Percentiles rank a stretch among this genome's conserved stretches.
These are phyloP conservation scores for Clavispora phyllophila DNA, from an alignment of 805 yeast species.

Conservation along the genomic window DNA sequence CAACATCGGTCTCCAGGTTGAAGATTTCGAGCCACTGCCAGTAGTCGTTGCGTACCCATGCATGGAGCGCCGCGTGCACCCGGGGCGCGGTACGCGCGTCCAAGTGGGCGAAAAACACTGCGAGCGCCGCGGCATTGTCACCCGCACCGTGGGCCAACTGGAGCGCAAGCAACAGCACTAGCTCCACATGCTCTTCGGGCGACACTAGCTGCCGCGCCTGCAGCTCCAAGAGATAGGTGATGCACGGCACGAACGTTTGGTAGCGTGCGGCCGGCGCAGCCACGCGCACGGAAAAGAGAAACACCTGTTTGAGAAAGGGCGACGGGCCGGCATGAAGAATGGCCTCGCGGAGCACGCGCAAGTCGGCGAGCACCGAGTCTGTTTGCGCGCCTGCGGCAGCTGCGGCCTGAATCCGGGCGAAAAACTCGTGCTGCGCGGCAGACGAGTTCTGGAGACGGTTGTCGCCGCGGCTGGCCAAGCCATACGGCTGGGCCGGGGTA, in stretches of 20 bases:
- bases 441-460: constrained; percentile 45
- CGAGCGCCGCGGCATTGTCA: constrained; percentile 27
- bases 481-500: constrained; percentile 25
- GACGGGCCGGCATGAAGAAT: constrained; percentile 34
- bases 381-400: constrained; percentile 1
- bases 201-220: constrained; percentile 6
- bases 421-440: constrained; percentile 36
- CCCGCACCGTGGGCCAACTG: constrained; percentile 42
- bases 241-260: constrained; percentile 51
- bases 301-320: constrained; percentile 41
- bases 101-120: constrained; percentile 24
- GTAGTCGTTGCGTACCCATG: constrained; percentile 30
- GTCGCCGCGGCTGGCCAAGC: constrained; percentile 59
- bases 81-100: constrained; percentile 10
- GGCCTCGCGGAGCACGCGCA: constrained; percentile 55
- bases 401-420: constrained; percentile 27
- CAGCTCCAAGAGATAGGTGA: constrained; percentile 38
- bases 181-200: constrained; percentile 30
- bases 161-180: constrained; percentile 38
- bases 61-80: constrained; percentile 14
- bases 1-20: constrained; percentile 27
- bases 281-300: constrained; percentile 42
- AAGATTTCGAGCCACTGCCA: constrained; percentile 26
- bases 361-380: constrained; percentile 18
- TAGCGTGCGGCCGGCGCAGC: constrained; percentile 43